Evolutionary conservation across 345 rosid species (phyloP), one percentile per base, ranked within the genome.

Genomic region (Viola odorata): DNA sequence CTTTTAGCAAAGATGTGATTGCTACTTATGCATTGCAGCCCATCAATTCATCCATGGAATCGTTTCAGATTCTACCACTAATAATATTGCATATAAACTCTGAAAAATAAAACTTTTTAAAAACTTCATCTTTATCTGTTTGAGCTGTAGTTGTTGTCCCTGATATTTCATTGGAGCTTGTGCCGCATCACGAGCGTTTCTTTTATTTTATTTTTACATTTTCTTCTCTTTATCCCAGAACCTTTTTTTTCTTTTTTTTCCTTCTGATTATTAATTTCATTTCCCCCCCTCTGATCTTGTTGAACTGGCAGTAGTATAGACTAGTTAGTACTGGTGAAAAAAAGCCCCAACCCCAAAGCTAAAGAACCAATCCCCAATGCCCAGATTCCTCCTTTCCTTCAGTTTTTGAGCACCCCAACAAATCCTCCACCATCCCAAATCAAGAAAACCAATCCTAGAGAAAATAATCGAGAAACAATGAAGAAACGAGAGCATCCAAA

Each of bases 401-500:
- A 57, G 9, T 55, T 78, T 67, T 47, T 62, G 70, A 73, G 63
- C 73, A 47, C 61, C 60, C 0, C 58, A 23, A 48, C 45, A 44
- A 11, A 12, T 63, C 1, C 14, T 32, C 38, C 39, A 11, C 9
- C 37, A 3, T 3, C 10, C 48, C 66, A 41, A 6, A 7, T 6
- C 63, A 66, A 39, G 39, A 69, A 58, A 57, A 48, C 69, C 48
- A 8, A 40, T 57, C 36, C 40, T 61, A 12, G 11, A 51, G 11
- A 37, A 42, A 4, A 42, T n/a, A 51, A 49, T 6, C 45, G 0
- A 1, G 41, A 6, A n/a, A 15, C 5, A 36, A 66, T 4, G 60
- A 84, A 81, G 91, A 81, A 87, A 66, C 66, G 91, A 69, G 87
- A 76, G 53, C 75, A 60, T 55, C 68, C 77, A 16, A 85, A 77